Evolutionary conservation across 83 land plant species (phyloP).

Genomic region (Picea abies): DNA sequence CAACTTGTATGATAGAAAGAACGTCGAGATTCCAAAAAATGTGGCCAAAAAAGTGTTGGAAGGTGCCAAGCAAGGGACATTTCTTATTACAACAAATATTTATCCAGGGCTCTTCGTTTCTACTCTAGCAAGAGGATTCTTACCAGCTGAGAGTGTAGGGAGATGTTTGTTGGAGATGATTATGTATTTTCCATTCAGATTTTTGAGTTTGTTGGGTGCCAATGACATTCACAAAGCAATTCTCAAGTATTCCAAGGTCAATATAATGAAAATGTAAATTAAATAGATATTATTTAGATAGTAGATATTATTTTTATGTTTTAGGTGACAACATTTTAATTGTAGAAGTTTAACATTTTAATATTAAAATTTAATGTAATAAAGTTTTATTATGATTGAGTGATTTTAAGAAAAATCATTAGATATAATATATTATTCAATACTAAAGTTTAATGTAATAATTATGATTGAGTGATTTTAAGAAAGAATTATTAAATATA

Average conservation of each 20-base stretch:
- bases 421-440: no score
- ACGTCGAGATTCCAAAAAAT: background rate
- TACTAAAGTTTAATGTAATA: no score
- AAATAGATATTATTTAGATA: no score
- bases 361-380: no score
- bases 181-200: background rate
- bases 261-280: background rate
- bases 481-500: no score
- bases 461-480: no score
- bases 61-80: conserved; percentile 6
- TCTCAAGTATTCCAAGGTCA: background rate
- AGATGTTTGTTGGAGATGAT: background rate
- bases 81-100: background rate
- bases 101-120: background rate
- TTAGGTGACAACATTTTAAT: no score
- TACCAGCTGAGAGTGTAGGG: background rate
- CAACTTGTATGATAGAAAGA: background rate
- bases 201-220: background rate
- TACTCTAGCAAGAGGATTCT: background rate
- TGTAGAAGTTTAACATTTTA: no score
- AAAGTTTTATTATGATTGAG: no score
- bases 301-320: no score
- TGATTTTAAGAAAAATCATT: no score
- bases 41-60: conserved; percentile 9
- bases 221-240: background rate